These are phyloP conservation scores for Groenewaldozyma auringiensis DNA, from an alignment of 1,139 yeast species.

Conservation along the genomic window DNA sequence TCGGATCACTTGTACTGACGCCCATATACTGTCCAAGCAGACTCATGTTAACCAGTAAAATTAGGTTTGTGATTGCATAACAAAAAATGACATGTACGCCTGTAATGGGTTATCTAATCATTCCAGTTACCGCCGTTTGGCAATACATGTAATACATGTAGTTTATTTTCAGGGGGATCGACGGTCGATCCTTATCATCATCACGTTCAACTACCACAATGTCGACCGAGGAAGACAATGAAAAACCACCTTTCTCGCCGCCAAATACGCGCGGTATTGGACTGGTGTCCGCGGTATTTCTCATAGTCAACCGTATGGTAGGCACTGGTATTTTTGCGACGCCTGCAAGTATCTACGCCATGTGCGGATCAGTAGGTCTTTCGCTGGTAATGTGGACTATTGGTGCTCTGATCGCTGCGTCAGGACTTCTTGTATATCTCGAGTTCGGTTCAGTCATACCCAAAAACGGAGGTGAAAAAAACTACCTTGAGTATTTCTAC, in stretches of 20 bases:
- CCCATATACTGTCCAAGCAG: no score
- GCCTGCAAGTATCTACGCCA: conserved; percentile 63
- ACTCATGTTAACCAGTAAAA: no score
- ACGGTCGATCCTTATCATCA: neutral
- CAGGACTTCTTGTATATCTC: conserved; percentile 71
- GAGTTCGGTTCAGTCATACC: conserved; percentile 83
- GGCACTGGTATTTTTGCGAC: conserved; percentile 88
- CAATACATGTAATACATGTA: neutral
- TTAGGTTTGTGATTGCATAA: no score
- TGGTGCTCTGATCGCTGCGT: conserved; percentile 65
- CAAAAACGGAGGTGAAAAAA: conserved; percentile 83
- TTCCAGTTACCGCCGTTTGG: no score
- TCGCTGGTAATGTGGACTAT: conserved; percentile 68
- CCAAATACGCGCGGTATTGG: conserved; percentile 41
- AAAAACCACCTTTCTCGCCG: neutral
- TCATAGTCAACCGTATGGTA: conserved; percentile 71
- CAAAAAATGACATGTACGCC: no score
- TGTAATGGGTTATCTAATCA: no score
- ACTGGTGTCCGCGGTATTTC: conserved; percentile 56
- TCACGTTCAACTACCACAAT: neutral
- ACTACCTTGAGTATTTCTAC: conserved; percentile 68
- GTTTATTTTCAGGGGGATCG: neutral
- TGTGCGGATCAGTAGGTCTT: conserved; percentile 71
- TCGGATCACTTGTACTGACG: no score
- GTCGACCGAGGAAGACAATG: neutral